A percentile compares a stretch with the other conserved stretches of the same genome.
Conservation (phyloP, 306 rosid species). For the Cucurbita maxima region DNA sequence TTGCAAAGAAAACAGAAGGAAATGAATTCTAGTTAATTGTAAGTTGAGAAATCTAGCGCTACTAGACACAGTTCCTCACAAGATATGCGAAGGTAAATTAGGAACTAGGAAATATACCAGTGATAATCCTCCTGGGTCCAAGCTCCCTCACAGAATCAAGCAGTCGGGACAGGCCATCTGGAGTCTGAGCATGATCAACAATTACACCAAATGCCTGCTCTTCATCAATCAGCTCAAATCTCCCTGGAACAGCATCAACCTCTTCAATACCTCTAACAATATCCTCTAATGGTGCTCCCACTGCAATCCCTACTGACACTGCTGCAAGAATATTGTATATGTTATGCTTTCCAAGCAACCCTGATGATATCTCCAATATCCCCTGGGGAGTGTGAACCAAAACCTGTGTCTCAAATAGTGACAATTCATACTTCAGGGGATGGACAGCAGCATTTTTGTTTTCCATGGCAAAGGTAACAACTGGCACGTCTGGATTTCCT, state of each 20-base stretch:
- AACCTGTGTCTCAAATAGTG: constrained; percentile 93
- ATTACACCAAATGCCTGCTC: constrained; percentile 92
- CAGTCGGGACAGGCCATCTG: constrained; percentile 78
- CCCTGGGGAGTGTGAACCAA: constrained; percentile 86
- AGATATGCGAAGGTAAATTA: background rate
- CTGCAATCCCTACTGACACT: constrained; percentile 86
- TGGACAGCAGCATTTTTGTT: constrained; percentile 76
- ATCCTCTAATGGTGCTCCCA: constrained; percentile 95
- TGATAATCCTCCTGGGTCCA: constrained; percentile 71
- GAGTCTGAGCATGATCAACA: constrained; percentile 91
- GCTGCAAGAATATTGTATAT: constrained; percentile 87
- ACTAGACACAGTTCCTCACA: background rate
- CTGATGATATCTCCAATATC: constrained; percentile 86
- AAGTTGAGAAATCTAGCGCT: background rate
- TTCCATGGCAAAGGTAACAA: constrained; percentile 77
- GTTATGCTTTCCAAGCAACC: constrained; percentile 81
- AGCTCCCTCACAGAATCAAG: constrained; percentile 92
- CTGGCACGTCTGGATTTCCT: constrained; percentile 71
- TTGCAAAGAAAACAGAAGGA: background rate
- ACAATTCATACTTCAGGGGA: constrained; percentile 73
- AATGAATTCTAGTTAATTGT: background rate
- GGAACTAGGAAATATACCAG: constrained; percentile 43
- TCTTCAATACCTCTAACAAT: constrained; percentile 96
- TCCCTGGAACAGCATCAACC: constrained; percentile 90
- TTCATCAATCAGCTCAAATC: constrained; percentile 90